phyloP scores from a whole-genome alignment of 169 alveolate genomes.

The Cryptosporidium bovis region DNA sequence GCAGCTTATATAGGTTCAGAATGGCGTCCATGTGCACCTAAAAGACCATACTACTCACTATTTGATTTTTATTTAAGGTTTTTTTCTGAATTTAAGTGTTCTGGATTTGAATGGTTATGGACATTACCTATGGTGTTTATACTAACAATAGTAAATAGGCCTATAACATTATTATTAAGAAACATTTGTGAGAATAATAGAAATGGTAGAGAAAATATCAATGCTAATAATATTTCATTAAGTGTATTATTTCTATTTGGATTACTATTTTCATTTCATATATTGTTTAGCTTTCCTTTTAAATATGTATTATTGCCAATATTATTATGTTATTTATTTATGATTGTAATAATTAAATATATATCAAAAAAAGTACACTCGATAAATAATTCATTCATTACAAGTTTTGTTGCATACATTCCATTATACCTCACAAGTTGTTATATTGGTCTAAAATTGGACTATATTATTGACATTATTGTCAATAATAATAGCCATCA shows the following conservation, averaged over 20 bases:
- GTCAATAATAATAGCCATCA: neutral
- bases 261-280: constrained; percentile 6
- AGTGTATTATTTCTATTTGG: constrained; percentile 16
- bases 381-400: neutral
- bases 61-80: constrained; percentile 56
- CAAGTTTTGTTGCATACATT: constrained; percentile 23
- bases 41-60: constrained; percentile 18
- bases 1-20: constrained; percentile 70
- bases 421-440: constrained; percentile 30
- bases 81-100: constrained; percentile 56
- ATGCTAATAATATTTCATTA: neutral
- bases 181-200: neutral
- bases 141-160: constrained; percentile 22
- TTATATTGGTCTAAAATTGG: constrained; percentile 41
- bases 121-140: constrained; percentile 60
- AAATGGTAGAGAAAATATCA: neutral
- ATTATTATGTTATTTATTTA: constrained; percentile 1
- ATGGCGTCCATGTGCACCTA: constrained; percentile 75
- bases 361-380: neutral
- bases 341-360: neutral
- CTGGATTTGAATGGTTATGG: constrained; percentile 74
- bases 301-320: constrained; percentile 19
- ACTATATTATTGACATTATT: constrained; percentile 7
- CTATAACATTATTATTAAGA: constrained; percentile 13
- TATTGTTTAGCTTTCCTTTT: constrained; percentile 28